Conservation (phyloP, 2,329 filamentous ascomycete genomes). For the Beauveria sp. region DNA sequence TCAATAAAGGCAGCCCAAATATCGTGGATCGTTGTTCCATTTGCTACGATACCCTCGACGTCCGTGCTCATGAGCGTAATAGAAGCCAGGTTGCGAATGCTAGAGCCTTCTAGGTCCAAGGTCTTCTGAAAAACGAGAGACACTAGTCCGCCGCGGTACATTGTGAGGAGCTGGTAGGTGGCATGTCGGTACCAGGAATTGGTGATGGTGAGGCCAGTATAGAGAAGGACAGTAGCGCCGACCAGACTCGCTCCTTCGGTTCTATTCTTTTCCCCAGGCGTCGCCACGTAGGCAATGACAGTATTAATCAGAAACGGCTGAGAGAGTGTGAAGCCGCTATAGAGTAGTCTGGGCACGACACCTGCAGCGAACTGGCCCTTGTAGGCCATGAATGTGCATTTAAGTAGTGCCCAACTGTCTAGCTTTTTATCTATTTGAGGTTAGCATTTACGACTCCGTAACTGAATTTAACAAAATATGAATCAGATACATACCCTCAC, state of each 20-base stretch:
- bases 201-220: slow-evolving; percentile 33
- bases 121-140: slow-evolving; percentile 45
- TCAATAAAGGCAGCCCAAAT: slow-evolving; percentile 33
- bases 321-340: slow-evolving; percentile 34
- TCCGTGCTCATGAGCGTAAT: slow-evolving; percentile 40
- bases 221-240: slow-evolving; percentile 32
- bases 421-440: slow-evolving; percentile 15
- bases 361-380: slow-evolving; percentile 24
- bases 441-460: neutral
- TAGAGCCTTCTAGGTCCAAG: slow-evolving; percentile 22
- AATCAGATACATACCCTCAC: slow-evolving; percentile 12
- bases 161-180: slow-evolving; percentile 28
- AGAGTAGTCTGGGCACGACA: slow-evolving; percentile 30
- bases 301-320: slow-evolving; percentile 38
- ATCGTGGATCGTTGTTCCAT: slow-evolving; percentile 24
- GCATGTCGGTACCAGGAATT: slow-evolving; percentile 25
- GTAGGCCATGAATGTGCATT: slow-evolving; percentile 21
- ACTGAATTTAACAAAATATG: neutral
- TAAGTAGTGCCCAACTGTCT: slow-evolving; percentile 17
- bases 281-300: slow-evolving; percentile 24
- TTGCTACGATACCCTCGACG: slow-evolving; percentile 27
- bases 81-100: slow-evolving; percentile 26
- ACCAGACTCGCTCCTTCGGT: slow-evolving; percentile 29
- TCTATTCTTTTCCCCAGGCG: slow-evolving; percentile 17
- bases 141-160: slow-evolving; percentile 28